phyloP scores from a whole-genome alignment of 495 filamentous ascomycete species.

The Penicillium odoratum region DNA sequence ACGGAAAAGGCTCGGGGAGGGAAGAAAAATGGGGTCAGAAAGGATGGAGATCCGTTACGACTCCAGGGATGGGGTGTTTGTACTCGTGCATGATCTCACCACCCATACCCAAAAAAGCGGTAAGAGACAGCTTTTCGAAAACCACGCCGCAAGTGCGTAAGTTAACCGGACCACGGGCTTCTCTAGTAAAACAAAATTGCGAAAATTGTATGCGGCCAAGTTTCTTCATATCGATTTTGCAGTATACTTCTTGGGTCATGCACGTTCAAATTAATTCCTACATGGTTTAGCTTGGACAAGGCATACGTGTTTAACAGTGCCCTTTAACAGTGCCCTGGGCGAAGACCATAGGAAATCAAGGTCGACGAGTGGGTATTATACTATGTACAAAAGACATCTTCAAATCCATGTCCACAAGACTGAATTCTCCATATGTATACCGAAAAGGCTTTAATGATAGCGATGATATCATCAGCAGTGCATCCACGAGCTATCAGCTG shows the following conservation, averaged over 20 bases:
- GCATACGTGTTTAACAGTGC: background rate
- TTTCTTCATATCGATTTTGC: no score
- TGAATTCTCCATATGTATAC: background rate
- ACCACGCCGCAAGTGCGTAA: no score
- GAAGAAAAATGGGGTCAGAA: background rate
- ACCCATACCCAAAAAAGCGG: no score
- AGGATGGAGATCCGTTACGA: background rate
- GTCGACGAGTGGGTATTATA: background rate
- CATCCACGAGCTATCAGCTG: slow-evolving; percentile 26
- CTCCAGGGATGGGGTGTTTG: no score
- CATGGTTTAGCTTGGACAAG: no score
- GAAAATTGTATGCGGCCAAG: no score
- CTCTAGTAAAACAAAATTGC: no score
- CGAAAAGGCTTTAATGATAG: background rate
- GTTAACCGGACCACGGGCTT: no score
- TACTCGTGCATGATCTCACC: no score
- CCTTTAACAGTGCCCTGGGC: background rate
- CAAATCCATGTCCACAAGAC: background rate
- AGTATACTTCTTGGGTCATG: no score
- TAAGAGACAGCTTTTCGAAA: no score
- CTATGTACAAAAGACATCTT: background rate
- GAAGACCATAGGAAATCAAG: background rate
- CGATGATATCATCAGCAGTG: slow-evolving; percentile 17
- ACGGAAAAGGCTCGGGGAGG: background rate
- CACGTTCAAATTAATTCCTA: no score